A percentile compares a stretch with the other conserved stretches of the same genome.
These are phyloP conservation scores for Tephrocybe sp. DNA, from an alignment of 768 basidiomycete species.

Conservation along the genomic window DNA sequence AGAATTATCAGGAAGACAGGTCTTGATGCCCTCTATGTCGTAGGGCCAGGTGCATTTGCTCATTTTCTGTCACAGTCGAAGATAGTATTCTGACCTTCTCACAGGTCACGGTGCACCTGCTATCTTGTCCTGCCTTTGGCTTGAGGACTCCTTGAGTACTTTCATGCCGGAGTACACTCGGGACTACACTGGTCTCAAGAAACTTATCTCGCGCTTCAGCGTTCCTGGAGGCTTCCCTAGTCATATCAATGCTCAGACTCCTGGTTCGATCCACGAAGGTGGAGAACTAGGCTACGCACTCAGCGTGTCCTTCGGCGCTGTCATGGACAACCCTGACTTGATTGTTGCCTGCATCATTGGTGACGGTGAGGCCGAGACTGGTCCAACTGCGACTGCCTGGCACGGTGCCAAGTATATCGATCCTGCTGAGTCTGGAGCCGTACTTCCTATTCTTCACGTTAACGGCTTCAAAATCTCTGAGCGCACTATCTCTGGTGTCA, in stretches of 20 bases:
- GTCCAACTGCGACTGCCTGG: constrained; percentile 81
- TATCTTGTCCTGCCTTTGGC: constrained; percentile 82
- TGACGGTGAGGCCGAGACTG: constrained; percentile 85
- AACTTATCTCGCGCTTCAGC: constrained; percentile 75
- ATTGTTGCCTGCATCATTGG: constrained; percentile 83
- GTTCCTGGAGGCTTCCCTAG: constrained; percentile 84
- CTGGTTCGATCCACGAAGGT: constrained; percentile 90
- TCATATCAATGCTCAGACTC: constrained; percentile 82
- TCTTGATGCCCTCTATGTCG: constrained; percentile 71
- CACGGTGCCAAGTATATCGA: constrained; percentile 90
- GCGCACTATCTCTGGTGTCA: constrained; percentile 84
- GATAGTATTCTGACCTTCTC: background rate
- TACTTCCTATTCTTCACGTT: constrained; percentile 86
- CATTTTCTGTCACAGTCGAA: background rate
- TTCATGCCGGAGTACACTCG: constrained; percentile 63
- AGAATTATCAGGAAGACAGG: constrained; percentile 59
- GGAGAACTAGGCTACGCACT: constrained; percentile 90
- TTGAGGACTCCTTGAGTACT: constrained; percentile 69
- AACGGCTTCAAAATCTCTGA: constrained; percentile 93
- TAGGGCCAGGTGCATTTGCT: constrained; percentile 70
- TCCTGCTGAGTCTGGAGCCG: constrained; percentile 85
- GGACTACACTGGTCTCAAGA: constrained; percentile 57
- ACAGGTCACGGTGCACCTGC: constrained; percentile 84
- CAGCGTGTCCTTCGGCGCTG: constrained; percentile 81
- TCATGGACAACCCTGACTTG: constrained; percentile 90